Evolutionary conservation across 345 rosid species (phyloP), one percentile per base, ranked within the genome.

Genomic region (Citrus medica): DNA sequence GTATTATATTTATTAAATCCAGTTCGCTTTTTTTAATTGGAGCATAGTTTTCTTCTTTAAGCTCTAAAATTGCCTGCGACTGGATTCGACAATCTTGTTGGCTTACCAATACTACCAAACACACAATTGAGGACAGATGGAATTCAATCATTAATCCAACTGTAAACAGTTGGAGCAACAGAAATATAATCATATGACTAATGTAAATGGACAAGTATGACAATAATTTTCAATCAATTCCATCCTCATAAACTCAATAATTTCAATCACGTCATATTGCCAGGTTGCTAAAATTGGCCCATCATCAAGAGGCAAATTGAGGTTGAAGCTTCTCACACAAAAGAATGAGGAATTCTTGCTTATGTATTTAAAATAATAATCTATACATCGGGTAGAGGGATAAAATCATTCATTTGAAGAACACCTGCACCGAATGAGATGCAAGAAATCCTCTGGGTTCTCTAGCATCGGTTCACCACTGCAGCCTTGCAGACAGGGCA

Each of bases 401-500:
- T 60, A 72, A 73, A 70, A 30, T 68, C 80, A 67, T 28, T 42
- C 72, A 22, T 65, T 65, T 32, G 53, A 53, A 66, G 37, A 24
- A 33, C 73, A 51, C 62, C 21, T 65, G 69, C 21, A 25, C 9
- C n/a, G 25, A 10, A 22, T 24, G 33, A 28, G 42, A 59, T 19
- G 56, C 25, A 38, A 73, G 30, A 60, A 59, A 42, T 66, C 78
- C 53, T 19, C 66, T 27, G 13, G 51, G 40, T 71, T 48, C 83
- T 79, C 83, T 79, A 92, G 76, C 83, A 75, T 76, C 92, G 79
- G 80, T 77, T 79, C 42, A 84, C 82, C 19, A 94, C 92, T 35
- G 86, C 90, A 1, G 83, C 77, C 87, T 96, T 96, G 78, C 97
- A 92, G 77, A 96, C 91, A 0, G 97, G 97, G 85, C 99, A 96